Evolutionary conservation across 2,329 filamentous ascomycete genomes (phyloP).

Genomic region (Gremmenia infestans): DNA sequence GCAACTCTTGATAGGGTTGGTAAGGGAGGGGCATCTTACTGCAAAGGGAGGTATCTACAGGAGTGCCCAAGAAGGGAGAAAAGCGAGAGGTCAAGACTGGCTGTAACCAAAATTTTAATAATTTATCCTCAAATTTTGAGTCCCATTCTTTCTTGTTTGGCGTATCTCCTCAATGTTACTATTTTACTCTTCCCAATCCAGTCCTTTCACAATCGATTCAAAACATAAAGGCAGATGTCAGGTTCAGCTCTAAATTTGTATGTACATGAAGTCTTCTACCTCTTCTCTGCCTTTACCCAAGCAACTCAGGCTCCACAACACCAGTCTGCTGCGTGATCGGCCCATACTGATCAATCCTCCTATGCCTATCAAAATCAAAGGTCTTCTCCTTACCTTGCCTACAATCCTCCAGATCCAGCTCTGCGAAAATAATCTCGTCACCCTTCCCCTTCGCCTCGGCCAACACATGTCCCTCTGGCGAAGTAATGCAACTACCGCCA

Average conservation of each 20-base stretch:
- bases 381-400: slow-evolving; percentile 42
- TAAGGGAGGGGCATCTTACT: slow-evolving; percentile 41
- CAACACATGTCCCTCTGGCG: slow-evolving; percentile 45
- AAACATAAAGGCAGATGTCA: neutral
- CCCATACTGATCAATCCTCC: slow-evolving; percentile 40
- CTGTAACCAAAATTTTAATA: slow-evolving; percentile 22
- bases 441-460: slow-evolving; percentile 43
- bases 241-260: neutral
- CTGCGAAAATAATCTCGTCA: slow-evolving; percentile 47
- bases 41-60: slow-evolving; percentile 41
- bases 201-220: no score
- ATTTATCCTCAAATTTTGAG: neutral
- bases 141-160: neutral
- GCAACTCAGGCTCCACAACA: slow-evolving; percentile 33
- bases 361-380: slow-evolving; percentile 42
- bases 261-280: neutral
- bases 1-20: slow-evolving; percentile 40
- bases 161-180: neutral
- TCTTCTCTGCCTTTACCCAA: slow-evolving; percentile 13
- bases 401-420: slow-evolving; percentile 45
- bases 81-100: slow-evolving; percentile 39
- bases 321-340: slow-evolving; percentile 39
- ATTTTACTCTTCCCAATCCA: no score
- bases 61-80: slow-evolving; percentile 35
- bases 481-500: slow-evolving; percentile 43